Base-by-base conservation (phyloP, 2,329 filamentous ascomycete genomes). In the Arthrobotrys conoides region DNA sequence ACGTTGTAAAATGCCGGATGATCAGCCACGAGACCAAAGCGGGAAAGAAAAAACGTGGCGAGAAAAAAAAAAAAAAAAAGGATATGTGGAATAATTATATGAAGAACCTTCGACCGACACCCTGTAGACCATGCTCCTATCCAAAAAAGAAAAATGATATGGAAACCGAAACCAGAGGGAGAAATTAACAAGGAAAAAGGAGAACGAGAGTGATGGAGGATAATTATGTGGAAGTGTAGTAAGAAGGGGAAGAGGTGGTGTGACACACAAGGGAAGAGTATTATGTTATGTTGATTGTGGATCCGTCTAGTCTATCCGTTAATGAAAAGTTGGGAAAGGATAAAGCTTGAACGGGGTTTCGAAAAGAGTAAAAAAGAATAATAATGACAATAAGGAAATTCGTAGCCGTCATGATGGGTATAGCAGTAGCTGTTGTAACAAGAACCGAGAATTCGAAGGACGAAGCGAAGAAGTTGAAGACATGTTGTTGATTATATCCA, bases 261-360 rank as follows among this genome's bases (percentile, higher is more conserved):
- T 49, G 51, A 71, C 24, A 76, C 49, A 57, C 24, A 66, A 68
- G 49, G 33, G 67, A 71, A 41, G 53, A 46, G 9, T 46, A 46
- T 46, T 46, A 46, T 66, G 71, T 72, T 78, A 78, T 55, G 33
- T 38, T 78, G 75, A 46, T 20, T 30, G 63, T 78, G 53, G 57
- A 69, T 67, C 75, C 63, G 67, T 78, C 68, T 78, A 72, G 68
- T 78, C 75, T 78, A 78, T 68, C 61, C 46, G 63, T 64, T 20
- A 53, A 65, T 71, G 66, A 65, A 59, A 70, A 51, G 27, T 20
- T 41, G 33, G 33, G 46, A 22, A 72, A 72, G 44, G 51, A 78
- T 68, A 64, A 59, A 55, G 33, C 53, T 41, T 27, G 63, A 67
- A 51, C 22, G 18, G n/a, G 18, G 33, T 41, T 73, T 59, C 59